Percentiles rank a stretch among this genome's conserved stretches.
These are phyloP conservation scores for Cutaneotrichosporon dermatis DNA, from an alignment of 1,284 basidiomycete genomes.

Conservation along the genomic window DNA sequence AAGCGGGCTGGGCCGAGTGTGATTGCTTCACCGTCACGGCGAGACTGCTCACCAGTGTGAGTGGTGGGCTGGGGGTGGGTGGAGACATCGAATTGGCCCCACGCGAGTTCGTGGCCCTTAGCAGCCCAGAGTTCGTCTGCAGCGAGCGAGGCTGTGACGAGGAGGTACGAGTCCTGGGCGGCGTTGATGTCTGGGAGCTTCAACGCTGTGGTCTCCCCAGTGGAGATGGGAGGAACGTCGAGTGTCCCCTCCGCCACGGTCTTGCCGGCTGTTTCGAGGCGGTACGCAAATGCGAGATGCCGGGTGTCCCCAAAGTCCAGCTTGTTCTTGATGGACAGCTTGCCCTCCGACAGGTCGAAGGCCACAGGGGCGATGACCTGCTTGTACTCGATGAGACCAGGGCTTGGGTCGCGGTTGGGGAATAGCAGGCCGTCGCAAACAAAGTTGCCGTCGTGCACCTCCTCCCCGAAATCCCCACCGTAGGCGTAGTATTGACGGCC, in stretches of 20 bases:
- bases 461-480: conserved; percentile 32
- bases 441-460: conserved; percentile 28
- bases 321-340: conserved; percentile 6
- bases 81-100: conserved; percentile 12
- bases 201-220: not conserved
- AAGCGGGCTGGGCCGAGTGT: conserved; percentile 18
- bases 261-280: conserved; percentile 12
- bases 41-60: not conserved
- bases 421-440: conserved; percentile 27
- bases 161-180: conserved; percentile 2
- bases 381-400: conserved; percentile 21
- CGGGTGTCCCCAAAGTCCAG: conserved; percentile 19
- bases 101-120: conserved; percentile 22
- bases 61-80: too few species aligned
- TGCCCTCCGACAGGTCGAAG: not conserved
- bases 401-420: conserved; percentile 23
- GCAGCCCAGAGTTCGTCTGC: conserved; percentile 12
- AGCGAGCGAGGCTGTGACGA: conserved; percentile 9
- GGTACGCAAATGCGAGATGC: conserved; percentile 15
- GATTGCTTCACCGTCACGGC: not conserved
- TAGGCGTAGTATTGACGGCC: conserved; percentile 19
- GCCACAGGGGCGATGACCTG: conserved; percentile 20
- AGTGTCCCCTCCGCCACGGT: conserved; percentile 9
- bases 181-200: conserved; percentile 1
- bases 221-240: conserved; percentile 1